Conservation (phyloP, 768 basidiomycete genomes). For the Trichaptum fuscoviolaceum region DNA sequence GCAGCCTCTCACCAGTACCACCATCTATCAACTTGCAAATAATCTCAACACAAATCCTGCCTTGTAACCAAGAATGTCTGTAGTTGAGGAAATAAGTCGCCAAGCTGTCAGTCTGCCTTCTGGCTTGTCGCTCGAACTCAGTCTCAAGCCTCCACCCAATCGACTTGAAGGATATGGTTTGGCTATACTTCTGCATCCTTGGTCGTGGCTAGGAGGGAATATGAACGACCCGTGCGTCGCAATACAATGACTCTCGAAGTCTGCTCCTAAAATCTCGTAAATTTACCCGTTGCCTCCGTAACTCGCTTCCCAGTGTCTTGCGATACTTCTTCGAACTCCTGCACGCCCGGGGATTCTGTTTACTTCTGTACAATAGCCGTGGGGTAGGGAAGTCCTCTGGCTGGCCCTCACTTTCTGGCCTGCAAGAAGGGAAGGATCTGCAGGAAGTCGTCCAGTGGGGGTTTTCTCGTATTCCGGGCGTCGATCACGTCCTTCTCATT, state of each 20-base stretch:
- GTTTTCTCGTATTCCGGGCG: conserved; percentile 33
- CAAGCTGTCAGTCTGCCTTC: background rate
- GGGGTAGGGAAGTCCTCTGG: conserved; percentile 74
- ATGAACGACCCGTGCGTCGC: conserved; percentile 70
- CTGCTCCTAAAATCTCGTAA: conserved; percentile 1
- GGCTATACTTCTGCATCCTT: conserved; percentile 76
- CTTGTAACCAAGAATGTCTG: background rate
- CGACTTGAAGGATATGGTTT: conserved; percentile 32
- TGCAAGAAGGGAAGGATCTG: conserved; percentile 65
- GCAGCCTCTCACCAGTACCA: background rate
- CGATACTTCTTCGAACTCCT: conserved; percentile 31
- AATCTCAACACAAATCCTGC: background rate
- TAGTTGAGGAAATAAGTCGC: background rate
- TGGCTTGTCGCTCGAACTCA: background rate
- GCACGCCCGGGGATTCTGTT: conserved; percentile 42
- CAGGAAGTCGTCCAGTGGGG: conserved; percentile 56
- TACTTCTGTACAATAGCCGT: conserved; percentile 72
- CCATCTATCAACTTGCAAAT: too few species aligned
- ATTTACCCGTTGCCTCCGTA: background rate
- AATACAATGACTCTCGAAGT: conserved; percentile 2
- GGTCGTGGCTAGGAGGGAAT: conserved; percentile 78
- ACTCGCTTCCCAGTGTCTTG: conserved; percentile 25
- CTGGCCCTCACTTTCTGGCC: conserved; percentile 67
- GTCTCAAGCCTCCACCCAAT: background rate
- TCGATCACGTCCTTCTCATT: conserved; percentile 51